phyloP scores from a whole-genome alignment of 2,329 filamentous ascomycete species.

The Tothia fuscella region DNA sequence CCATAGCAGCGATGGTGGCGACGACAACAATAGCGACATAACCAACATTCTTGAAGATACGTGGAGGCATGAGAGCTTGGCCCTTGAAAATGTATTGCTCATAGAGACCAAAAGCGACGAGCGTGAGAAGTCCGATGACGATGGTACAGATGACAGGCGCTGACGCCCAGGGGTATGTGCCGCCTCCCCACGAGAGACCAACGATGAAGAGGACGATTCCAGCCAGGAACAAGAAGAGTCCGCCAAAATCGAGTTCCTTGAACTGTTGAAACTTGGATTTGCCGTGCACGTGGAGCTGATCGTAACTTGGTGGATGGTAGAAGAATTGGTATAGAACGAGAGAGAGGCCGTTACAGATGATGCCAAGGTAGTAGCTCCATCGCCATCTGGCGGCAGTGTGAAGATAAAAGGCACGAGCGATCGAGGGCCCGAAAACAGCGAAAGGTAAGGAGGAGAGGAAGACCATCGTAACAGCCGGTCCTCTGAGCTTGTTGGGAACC shows the following conservation, averaged over 20 bases:
- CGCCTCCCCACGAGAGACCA: conserved; percentile 35
- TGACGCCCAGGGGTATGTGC: conserved; percentile 7
- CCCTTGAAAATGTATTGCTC: conserved; percentile 22
- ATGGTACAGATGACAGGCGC: conserved; percentile 10
- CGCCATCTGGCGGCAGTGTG: conserved; percentile 35
- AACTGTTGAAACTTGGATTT: conserved; percentile 28
- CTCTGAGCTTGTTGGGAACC: conserved; percentile 32
- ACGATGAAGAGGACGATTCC: conserved; percentile 36
- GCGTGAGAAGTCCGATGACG: conserved; percentile 26
- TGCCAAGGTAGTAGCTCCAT: conserved; percentile 39
- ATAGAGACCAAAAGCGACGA: conserved; percentile 28
- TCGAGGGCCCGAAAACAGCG: conserved; percentile 32
- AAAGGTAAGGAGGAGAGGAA: conserved; percentile 18
- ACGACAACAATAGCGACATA: conserved; percentile 30
- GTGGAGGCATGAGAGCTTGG: conserved; percentile 31
- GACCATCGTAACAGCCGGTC: conserved; percentile 16
- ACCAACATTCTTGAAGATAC: conserved; percentile 30
- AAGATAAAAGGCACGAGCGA: conserved; percentile 33
- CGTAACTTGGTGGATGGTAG: conserved; percentile 33
- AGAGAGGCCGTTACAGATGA: conserved; percentile 31
- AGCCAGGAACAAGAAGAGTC: conserved; percentile 34
- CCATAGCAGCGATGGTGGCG: conserved; percentile 31
- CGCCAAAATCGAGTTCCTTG: conserved; percentile 36
- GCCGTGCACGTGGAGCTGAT: conserved; percentile 31
- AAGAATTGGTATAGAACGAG: conserved; percentile 31